Evolutionary conservation across 345 rosid genomes (phyloP).

Genomic region (Populus tremula): DNA sequence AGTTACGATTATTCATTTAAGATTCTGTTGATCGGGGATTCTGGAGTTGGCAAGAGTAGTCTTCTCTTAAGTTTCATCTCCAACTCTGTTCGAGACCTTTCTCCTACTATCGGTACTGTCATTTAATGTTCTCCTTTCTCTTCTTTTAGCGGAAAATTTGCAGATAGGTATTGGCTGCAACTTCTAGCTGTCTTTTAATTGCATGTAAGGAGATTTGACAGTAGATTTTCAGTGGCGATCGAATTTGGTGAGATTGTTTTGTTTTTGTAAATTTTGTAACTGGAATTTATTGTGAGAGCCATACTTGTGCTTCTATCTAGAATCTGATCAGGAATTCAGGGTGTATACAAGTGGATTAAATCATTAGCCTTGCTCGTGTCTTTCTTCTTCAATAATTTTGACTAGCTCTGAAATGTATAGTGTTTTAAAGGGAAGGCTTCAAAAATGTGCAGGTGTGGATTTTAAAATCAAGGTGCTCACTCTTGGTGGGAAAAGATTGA

Average conservation of each 20-base stretch:
- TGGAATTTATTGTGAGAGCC: not conserved
- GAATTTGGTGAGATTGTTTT: not conserved
- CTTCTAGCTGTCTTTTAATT: not conserved
- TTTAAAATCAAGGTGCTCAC: slow-evolving; percentile 78
- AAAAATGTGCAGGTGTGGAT: slow-evolving; percentile 70
- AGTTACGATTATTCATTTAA: slow-evolving; percentile 86
- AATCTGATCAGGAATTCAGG: not conserved
- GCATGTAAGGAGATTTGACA: not conserved
- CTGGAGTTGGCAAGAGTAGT: slow-evolving; percentile 96
- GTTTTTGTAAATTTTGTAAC: not conserved
- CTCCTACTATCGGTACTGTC: slow-evolving; percentile 78
- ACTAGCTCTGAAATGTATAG: not conserved
- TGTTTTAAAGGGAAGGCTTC: not conserved
- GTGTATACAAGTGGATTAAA: not conserved
- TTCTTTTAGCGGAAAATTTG: not conserved
- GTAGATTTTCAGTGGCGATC: not conserved
- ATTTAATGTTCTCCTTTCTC: not conserved
- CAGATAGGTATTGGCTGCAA: no score
- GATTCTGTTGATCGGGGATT: slow-evolving; percentile 88
- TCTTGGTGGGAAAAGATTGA: slow-evolving; percentile 69
- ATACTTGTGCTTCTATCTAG: not conserved
- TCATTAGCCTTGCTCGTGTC: not conserved
- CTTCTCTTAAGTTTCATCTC: slow-evolving; percentile 85
- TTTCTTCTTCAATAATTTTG: not conserved
- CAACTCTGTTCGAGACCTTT: slow-evolving; percentile 58